Evolutionary conservation across 2,329 filamentous ascomycete genomes (phyloP), one percentile per base, ranked within the genome.

Genomic region (Stromatinia cepivora): DNA sequence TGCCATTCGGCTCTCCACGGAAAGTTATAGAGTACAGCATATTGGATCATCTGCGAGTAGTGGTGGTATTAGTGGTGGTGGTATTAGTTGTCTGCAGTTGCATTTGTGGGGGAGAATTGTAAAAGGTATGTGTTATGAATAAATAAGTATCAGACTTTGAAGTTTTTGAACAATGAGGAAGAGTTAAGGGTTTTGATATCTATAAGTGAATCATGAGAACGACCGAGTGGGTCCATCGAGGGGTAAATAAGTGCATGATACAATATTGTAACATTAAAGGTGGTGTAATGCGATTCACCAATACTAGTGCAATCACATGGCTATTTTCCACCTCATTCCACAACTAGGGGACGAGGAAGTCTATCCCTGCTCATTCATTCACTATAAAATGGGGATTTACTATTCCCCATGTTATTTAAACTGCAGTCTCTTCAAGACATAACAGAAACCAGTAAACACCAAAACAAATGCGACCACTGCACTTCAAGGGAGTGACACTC

Each of bases 131-230:
- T 42, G n/a, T n/a, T n/a, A n/a, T n/a, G n/a, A n/a, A 42, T 56
- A 6, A 11, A 7, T 2, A 1, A 0, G 9, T 22, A 34, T 6
- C 0, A 1, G 13, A 2, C 4, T 25, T 3, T 54, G 25, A 0
- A 5, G 4, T 50, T 4, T 34, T 15, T 15, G 31, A 57, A 22
- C 1, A 20, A n/a, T 4, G 22, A 1, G 5, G n/a, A n/a, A n/a
- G n/a, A n/a, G n/a, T n/a, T n/a, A n/a, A n/a, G n/a, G n/a, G n/a
- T n/a, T n/a, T n/a, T n/a, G n/a, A n/a, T n/a, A n/a, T n/a, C n/a
- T n/a, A n/a, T n/a, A 57, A 5, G 31, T 36, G 53, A 36, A 56
- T 56, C 1, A 36, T 6, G 6, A 56, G 31, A 56, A 2, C 11
- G 10, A 34, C 17, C 6, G 11, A 10, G 52, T 22, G n/a, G 20